phyloP scores from a whole-genome alignment of 1,284 basidiomycete species.

The Pholiota adiposa region DNA sequence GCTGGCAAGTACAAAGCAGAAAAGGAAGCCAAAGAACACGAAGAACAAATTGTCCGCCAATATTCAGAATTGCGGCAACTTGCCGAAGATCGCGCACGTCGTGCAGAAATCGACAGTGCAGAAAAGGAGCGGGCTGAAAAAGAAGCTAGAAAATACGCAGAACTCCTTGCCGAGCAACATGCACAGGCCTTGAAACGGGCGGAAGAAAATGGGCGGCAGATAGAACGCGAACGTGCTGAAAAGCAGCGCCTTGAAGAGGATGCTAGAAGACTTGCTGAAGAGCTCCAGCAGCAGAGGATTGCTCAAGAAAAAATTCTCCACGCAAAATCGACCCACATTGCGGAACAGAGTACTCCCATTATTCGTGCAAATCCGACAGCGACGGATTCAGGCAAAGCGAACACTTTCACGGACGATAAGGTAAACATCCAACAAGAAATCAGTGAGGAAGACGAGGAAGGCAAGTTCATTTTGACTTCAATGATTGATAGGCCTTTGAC shows the following conservation, averaged over 20 bases:
- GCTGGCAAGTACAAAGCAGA: constrained; percentile 13
- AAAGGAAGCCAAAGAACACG: constrained; percentile 19
- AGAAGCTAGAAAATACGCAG: constrained; percentile 12
- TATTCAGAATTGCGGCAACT: constrained; percentile 18
- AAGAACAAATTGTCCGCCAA: constrained; percentile 11
- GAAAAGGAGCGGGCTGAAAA: constrained; percentile 18
- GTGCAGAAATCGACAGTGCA: constrained; percentile 26
- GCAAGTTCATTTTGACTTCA: neutral
- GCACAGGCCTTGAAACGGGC: constrained; percentile 11
- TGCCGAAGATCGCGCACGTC: constrained; percentile 26
- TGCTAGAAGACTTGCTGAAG: constrained; percentile 5
- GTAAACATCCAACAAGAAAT: neutral
- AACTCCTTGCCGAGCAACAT: constrained; percentile 15
- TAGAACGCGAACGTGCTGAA: constrained; percentile 2
- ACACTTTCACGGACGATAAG: no score
- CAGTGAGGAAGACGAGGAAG: constrained; percentile 5
- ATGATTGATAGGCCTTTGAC: neutral
- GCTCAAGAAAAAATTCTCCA: no score
- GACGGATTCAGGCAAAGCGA: no score
- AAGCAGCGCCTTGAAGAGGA: neutral
- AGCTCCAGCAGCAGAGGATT: constrained; percentile 12
- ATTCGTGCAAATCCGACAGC: no score
- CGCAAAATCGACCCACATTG: no score
- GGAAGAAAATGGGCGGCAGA: constrained; percentile 1
- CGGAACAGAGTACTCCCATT: no score